These are phyloP conservation scores for Hebeloma cylindrosporum DNA, from an alignment of 768 basidiomycete species.

Conservation along the genomic window DNA sequence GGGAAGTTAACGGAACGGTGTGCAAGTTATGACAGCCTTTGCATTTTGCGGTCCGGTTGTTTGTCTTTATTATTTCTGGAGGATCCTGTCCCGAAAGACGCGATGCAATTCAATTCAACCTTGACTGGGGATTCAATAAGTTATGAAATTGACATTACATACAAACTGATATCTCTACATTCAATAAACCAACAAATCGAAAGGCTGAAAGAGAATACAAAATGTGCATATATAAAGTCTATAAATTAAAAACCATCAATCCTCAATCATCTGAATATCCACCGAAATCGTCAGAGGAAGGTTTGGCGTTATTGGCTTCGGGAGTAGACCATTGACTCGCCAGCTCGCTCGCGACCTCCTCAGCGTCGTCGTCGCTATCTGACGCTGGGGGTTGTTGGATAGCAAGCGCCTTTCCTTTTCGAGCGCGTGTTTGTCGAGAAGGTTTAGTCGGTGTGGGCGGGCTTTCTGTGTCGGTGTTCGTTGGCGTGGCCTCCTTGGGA, in stretches of 20 bases:
- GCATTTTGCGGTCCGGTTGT: no score
- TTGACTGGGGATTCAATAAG: no score
- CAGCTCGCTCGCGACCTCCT: slow-evolving; percentile 21
- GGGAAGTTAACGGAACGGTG: no score
- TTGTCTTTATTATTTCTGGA: no score
- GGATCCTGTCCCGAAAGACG: no score
- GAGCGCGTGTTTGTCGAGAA: slow-evolving; percentile 13
- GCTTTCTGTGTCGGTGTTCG: slow-evolving; percentile 16
- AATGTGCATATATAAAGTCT: neutral
- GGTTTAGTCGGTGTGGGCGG: slow-evolving; percentile 20
- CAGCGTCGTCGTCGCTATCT: slow-evolving; percentile 16
- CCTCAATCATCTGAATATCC: slow-evolving; percentile 20
- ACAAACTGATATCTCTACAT: no score
- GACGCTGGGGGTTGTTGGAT: slow-evolving; percentile 4
- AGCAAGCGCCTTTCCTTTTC: slow-evolving; percentile 5
- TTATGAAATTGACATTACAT: no score
- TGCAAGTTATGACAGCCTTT: no score
- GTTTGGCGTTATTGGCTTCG: neutral
- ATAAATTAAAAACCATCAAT: neutral
- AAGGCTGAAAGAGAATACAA: slow-evolving; percentile 3
- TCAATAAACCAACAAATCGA: no score
- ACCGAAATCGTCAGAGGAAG: slow-evolving; percentile 27
- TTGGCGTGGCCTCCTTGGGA: slow-evolving; percentile 8
- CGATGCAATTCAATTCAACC: no score
- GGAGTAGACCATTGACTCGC: slow-evolving; percentile 12